Evolutionary conservation across 2,329 filamentous ascomycete species (phyloP), one percentile per base, ranked within the genome.

Genomic region (Aspergillus sp.): DNA sequence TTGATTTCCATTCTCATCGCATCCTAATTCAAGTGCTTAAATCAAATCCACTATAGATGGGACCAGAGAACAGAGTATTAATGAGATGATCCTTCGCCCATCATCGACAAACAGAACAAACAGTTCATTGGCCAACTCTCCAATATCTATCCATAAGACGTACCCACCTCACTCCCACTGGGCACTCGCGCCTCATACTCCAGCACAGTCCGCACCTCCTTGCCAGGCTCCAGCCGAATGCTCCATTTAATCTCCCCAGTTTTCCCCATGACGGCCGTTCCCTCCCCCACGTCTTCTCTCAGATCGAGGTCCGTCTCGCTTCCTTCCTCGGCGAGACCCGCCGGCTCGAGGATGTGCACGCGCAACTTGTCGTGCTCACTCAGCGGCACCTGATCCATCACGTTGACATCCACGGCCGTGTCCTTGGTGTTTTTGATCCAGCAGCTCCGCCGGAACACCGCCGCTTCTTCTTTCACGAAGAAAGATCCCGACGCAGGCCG

Each of bases 151-250:
- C 45, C 45, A 47, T 47, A 20, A 20, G 45, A 47, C 6, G 54
- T 32, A 36, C 31, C 50, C n/a, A 65, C 62, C 46, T 67, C 60
- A 22, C 52, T 61, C 20, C 71, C 70, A 39, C 55, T 66, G 1
- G 87, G 87, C 65, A 85, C 77, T 22, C 79, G 80, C 18, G 87
- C 82, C 60, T 85, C 81, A 72, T 90, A 90, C 75, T 87, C 85
- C 60, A 90, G 69, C 24, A 75, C 75, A 61, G 90, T 71, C 72
- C 82, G 83, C 16, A 85, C 83, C 3, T 82, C 80, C 66, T 81
- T 80, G 26, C 86, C 85, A 0, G 84, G 80, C 60, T 86, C 83
- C 54, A 90, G 71, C 49, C 71, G 78, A 11, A 89, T 80, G 55
- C 84, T 80, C 85, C 86, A 89, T 56, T 72, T 72, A 4, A 89